phyloP scores from a whole-genome alignment of 1,284 basidiomycete species.

The Rhizoctonia solani region DNA sequence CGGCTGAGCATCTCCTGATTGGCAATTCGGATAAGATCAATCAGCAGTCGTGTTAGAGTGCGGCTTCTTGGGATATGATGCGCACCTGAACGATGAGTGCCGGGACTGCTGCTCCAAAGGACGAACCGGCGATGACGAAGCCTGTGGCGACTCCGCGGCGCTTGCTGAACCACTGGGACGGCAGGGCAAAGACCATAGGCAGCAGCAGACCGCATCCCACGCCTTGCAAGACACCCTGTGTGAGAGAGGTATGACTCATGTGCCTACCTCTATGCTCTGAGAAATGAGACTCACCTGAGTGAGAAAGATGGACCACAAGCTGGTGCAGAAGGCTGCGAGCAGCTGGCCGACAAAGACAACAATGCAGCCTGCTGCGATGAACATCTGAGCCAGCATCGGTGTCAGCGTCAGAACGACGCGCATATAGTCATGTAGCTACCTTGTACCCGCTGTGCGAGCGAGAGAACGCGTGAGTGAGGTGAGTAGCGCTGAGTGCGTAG shows the following conservation, averaged over 20 bases:
- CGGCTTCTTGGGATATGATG: background rate
- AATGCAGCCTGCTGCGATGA: constrained; percentile 36
- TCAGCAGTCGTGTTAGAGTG: background rate
- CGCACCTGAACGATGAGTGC: constrained; percentile 16
- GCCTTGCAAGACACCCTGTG: constrained; percentile 36
- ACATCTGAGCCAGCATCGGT: constrained; percentile 23
- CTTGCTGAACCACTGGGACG: constrained; percentile 42
- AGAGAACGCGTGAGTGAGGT: too few relatives aligned
- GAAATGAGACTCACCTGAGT: constrained; percentile 36
- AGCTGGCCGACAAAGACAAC: constrained; percentile 37
- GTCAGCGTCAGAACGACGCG: background rate
- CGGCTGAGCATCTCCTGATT: constrained; percentile 39
- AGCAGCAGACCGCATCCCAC: constrained; percentile 38
- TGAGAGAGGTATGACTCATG: background rate
- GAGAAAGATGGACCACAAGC: constrained; percentile 40
- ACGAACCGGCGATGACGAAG: constrained; percentile 40
- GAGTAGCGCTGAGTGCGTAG: background rate
- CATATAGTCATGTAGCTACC: background rate
- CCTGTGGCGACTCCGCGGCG: constrained; percentile 41
- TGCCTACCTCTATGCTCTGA: background rate
- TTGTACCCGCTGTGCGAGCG: constrained; percentile 3
- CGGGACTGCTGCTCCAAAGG: constrained; percentile 37
- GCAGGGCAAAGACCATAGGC: constrained; percentile 39
- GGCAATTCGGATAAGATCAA: background rate
- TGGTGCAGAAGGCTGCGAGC: constrained; percentile 37